Percentiles rank a stretch among this genome's conserved stretches.
phyloP scores from a whole-genome alignment of 768 basidiomycete genomes.

The Pseudohyphozyma bogoriensis region DNA sequence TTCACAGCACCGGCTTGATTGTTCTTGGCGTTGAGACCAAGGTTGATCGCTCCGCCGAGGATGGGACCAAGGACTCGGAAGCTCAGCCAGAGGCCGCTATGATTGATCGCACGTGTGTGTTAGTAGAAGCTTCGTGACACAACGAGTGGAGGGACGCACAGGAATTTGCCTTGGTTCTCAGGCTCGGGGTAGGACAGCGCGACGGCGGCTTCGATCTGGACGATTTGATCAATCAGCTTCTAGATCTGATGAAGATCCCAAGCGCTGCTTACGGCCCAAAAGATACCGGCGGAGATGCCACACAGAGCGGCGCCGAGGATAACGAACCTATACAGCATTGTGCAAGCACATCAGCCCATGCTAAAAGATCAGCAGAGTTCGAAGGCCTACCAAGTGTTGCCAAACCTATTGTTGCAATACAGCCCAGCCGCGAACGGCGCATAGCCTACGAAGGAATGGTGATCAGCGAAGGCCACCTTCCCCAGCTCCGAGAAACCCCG shows the following conservation, averaged over 20 bases:
- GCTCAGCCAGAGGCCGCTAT: constrained; percentile 16
- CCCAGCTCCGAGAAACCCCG: too few species aligned
- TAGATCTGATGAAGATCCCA: neutral
- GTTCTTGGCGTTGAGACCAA: constrained; percentile 14
- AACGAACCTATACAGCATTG: constrained; percentile 14
- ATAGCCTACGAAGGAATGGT: neutral
- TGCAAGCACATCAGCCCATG: too few species aligned
- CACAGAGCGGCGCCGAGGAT: constrained; percentile 24
- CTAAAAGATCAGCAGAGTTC: too few species aligned
- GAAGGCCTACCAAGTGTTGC: neutral
- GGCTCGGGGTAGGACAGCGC: constrained; percentile 28
- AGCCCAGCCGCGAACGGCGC: constrained; percentile 2
- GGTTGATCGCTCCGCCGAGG: constrained; percentile 25
- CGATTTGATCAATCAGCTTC: neutral
- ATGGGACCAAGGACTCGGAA: constrained; percentile 15
- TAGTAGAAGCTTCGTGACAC: too few species aligned
- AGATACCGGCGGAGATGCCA: constrained; percentile 23
- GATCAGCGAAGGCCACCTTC: too few species aligned
- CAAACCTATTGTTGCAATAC: constrained; percentile 8
- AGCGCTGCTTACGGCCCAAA: constrained; percentile 9
- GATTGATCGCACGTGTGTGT: too few species aligned
- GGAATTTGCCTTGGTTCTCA: constrained; percentile 14
- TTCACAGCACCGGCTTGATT: constrained; percentile 3
- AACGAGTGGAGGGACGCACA: neutral
- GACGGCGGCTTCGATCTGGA: constrained; percentile 17